A percentile compares a stretch with the other conserved stretches of the same genome.
These are phyloP conservation scores for Castanea mollissima DNA, from an alignment of 306 rosid genomes.

Conservation along the genomic window DNA sequence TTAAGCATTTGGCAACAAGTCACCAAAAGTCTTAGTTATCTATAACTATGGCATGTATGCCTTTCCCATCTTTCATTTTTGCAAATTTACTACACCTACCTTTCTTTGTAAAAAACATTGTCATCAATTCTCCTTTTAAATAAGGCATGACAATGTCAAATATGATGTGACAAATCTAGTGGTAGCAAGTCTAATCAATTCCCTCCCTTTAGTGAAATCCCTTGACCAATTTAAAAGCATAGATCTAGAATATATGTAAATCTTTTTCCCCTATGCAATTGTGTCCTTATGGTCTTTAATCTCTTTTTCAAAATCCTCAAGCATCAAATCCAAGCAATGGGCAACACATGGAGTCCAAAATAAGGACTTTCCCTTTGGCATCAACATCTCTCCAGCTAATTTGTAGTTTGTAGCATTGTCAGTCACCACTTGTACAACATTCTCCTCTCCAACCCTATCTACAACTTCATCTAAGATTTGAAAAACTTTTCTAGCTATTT, in stretches of 20 bases:
- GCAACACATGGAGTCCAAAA: not conserved
- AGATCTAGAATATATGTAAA: not conserved
- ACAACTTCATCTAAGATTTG: not conserved
- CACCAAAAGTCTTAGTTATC: too few species aligned
- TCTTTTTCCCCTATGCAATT: not conserved
- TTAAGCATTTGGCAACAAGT: too few species aligned
- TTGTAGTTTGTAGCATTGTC: not conserved
- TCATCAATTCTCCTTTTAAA: not conserved
- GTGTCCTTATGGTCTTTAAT: not conserved
- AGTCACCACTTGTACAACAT: not conserved
- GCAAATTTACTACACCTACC: not conserved
- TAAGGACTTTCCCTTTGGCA: not conserved
- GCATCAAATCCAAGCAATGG: not conserved
- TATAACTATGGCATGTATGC: too few species aligned
- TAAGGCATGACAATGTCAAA: not conserved
- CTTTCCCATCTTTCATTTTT: not conserved
- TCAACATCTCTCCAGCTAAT: not conserved
- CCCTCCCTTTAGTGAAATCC: not conserved
- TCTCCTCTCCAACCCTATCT: too few species aligned
- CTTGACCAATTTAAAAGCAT: not conserved
- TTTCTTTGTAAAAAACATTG: not conserved
- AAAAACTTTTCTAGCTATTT: not conserved
- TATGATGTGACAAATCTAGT: not conserved
- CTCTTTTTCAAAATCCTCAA: not conserved
- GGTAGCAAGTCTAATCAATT: not conserved